Evolutionary conservation across 2,329 filamentous ascomycete species (phyloP).

Genomic region (Fusarium pininemorale): DNA sequence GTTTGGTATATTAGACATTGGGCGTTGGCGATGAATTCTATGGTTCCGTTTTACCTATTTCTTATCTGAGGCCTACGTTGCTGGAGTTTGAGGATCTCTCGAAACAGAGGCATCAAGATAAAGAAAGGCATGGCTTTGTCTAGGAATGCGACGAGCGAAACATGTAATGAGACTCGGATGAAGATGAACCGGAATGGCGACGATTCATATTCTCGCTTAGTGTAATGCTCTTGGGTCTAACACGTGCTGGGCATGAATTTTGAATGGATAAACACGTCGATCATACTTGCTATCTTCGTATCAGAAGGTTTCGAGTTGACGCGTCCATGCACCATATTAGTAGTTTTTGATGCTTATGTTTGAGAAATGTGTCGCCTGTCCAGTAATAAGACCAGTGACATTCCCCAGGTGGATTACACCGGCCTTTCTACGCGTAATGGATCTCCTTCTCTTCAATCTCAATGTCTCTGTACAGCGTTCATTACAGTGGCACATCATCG

Average conservation of each 20-base stretch:
- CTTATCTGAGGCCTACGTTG: background rate
- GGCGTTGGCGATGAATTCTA: constrained; percentile 21
- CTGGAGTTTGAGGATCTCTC: background rate
- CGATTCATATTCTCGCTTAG: constrained; percentile 4
- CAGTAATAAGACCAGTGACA: constrained; percentile 15
- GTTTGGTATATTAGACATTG: constrained; percentile 23
- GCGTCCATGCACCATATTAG: constrained; percentile 26
- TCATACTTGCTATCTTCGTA: constrained; percentile 18
- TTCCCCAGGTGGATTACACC: constrained; percentile 4
- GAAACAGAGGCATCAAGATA: constrained; percentile 14
- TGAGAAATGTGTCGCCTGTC: constrained; percentile 22
- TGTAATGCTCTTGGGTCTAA: background rate
- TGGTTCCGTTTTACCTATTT: constrained; percentile 3
- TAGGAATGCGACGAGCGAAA: constrained; percentile 18
- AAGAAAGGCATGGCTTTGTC: background rate
- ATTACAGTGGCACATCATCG: background rate
- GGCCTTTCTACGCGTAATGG: constrained; percentile 12
- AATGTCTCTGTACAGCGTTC: constrained; percentile 16
- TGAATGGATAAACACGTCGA: constrained; percentile 16
- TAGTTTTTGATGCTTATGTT: constrained; percentile 15
- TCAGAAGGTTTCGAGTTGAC: constrained; percentile 33
- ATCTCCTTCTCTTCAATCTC: constrained; percentile 8
- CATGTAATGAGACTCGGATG: constrained; percentile 30
- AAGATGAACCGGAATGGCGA: constrained; percentile 19
- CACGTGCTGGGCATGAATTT: constrained; percentile 8